Percentiles rank a stretch among this genome's conserved stretches.
These are phyloP conservation scores for Capronia epimyces DNA, from an alignment of 2,329 filamentous ascomycete genomes.

Conservation along the genomic window DNA sequence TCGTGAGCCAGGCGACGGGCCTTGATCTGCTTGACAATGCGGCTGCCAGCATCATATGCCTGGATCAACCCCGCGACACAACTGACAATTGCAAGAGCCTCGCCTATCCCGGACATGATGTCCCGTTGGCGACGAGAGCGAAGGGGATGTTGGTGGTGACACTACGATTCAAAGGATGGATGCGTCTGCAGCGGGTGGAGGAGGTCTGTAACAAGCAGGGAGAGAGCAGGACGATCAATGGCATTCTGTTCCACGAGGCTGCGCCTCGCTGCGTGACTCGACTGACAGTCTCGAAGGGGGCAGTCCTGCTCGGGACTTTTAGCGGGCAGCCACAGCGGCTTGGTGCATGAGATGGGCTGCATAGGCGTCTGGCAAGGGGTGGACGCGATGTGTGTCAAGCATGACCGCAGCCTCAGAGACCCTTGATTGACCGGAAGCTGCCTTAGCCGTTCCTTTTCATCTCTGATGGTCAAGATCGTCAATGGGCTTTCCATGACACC, in stretches of 20 bases:
- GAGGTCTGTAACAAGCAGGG: not conserved
- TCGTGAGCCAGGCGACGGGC: constrained; percentile 13
- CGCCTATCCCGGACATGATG: constrained; percentile 17
- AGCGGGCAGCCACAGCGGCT: constrained; percentile 11
- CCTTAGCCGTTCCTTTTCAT: too few species aligned
- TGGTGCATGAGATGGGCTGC: not conserved
- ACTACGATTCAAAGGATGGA: constrained; percentile 1
- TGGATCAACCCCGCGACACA: constrained; percentile 17
- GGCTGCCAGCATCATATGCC: constrained; percentile 15
- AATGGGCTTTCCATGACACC: too few species aligned
- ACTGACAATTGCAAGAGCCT: constrained; percentile 18
- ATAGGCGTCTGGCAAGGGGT: not conserved
- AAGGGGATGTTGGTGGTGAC: not conserved
- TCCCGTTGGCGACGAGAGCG: not conserved
- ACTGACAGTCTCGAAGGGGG: not conserved
- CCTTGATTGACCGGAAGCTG: too few species aligned
- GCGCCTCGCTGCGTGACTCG: constrained; percentile 7
- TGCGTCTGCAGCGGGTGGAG: not conserved
- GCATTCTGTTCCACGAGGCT: constrained; percentile 12
- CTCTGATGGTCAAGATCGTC: too few species aligned
- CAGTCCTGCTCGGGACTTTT: constrained; percentile 3
- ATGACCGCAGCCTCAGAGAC: too few species aligned
- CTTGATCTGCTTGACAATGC: constrained; percentile 17
- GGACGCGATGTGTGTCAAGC: not conserved
- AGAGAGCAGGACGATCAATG: not conserved